Evolutionary conservation across 345 rosid species (phyloP), one percentile per base, ranked within the genome.

Genomic region (Hypericum perforatum): DNA sequence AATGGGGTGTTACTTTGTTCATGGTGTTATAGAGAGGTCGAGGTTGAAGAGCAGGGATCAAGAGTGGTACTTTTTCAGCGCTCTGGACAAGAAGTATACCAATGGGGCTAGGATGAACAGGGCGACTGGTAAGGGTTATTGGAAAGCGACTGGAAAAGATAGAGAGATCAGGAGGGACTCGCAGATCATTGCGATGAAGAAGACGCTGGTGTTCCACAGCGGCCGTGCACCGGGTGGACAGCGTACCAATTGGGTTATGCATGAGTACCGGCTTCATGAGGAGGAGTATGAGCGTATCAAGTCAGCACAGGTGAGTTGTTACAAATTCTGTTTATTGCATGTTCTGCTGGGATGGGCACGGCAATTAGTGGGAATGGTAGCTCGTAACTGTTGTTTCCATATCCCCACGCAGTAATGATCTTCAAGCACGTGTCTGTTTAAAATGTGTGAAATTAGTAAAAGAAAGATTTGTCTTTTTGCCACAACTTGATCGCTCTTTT

Each of bases 231-330:
- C 89, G 0, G 66, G 76, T 15, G 89, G 86, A 57, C 57, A 55
- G 45, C 66, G 82, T 46, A 86, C 95, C 43, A 69, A 86, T 56
- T 89, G 97, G 97, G 73, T 84, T 15, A 82, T 86, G 81, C 85
- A 89, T 14, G 95, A 89, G 59, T 89, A 89, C 60, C 74, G 79
- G 15, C 80, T 89, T 42, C 70, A 65, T 61, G 78, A 76, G 12
- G 70, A 73, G 37, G 94, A 82, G 58, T 62, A 62, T 32, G 79
- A 78, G 37, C 74, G 37, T 41, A 56, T 65, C n/a, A 76, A 78
- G 53, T 48, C 50, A 39, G 48, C 49, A 45, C 76, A 78, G 88
- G 94, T 79, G 45, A 54, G 64, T 59, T 12, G 15, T 55, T 56
- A 11, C 11, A 16, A 39, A 42, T 37, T 14, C 53, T 41, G 41